Evolutionary conservation across 495 filamentous ascomycete genomes (phyloP).

Genomic region (Recurvomyces mirabilis): DNA sequence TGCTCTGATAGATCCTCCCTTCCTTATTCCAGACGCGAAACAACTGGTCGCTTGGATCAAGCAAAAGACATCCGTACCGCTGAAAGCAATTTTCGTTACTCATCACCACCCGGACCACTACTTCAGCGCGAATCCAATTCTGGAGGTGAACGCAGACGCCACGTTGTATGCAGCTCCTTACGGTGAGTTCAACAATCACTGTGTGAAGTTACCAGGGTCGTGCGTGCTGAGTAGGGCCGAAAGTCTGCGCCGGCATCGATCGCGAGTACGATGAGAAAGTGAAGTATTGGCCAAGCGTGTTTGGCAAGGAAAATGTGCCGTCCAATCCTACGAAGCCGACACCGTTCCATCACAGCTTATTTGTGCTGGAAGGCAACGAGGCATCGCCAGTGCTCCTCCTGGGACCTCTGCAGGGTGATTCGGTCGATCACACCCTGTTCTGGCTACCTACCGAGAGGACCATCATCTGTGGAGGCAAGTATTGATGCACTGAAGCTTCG

Average conservation of each 20-base stretch:
- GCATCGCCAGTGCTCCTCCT: slow-evolving; percentile 5
- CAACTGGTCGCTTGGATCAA: slow-evolving; percentile 21
- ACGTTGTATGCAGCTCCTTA: slow-evolving; percentile 27
- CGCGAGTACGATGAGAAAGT: slow-evolving; percentile 29
- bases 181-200: no score
- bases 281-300: slow-evolving; percentile 24
- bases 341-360: slow-evolving; percentile 23
- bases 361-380: slow-evolving; percentile 22
- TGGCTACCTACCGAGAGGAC: slow-evolving; percentile 9
- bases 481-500: no score
- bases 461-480: slow-evolving; percentile 5
- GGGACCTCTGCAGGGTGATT: slow-evolving; percentile 8
- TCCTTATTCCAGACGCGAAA: slow-evolving; percentile 21
- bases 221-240: not conserved
- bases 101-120: slow-evolving; percentile 32
- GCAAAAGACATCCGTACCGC: slow-evolving; percentile 8
- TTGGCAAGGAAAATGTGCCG: slow-evolving; percentile 24
- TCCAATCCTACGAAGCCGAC: slow-evolving; percentile 23
- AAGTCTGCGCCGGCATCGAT: slow-evolving; percentile 26
- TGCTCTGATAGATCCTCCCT: slow-evolving; percentile 9
- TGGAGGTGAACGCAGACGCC: slow-evolving; percentile 25
- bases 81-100: slow-evolving; percentile 28
- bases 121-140: slow-evolving; percentile 27
- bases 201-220: no score
- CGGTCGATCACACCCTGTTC: slow-evolving; percentile 11